phyloP scores from a whole-genome alignment of 352 stramenopile genomes.

The Blastocystis sp. region DNA sequence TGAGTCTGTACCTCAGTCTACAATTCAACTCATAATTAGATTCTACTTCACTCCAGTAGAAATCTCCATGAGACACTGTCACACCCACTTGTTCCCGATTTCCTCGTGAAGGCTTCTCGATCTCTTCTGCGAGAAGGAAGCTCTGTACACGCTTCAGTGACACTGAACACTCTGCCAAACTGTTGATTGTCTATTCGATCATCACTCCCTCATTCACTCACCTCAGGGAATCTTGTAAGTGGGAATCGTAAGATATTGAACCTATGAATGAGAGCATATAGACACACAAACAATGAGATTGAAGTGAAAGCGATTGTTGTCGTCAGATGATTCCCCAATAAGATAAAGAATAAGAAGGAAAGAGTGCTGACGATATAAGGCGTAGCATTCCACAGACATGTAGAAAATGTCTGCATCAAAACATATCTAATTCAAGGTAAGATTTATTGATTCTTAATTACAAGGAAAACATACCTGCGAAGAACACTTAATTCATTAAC shows the following conservation, averaged over 20 bases:
- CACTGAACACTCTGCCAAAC: conserved; percentile 82
- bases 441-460: conserved; percentile 53
- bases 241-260: conserved; percentile 95
- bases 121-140: conserved; percentile 72
- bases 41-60: conserved; percentile 13
- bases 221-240: conserved; percentile 90
- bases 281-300: conserved; percentile 76
- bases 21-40: neutral
- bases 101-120: neutral
- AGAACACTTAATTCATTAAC: conserved; percentile 79
- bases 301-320: conserved; percentile 87
- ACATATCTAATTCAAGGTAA: conserved; percentile 69
- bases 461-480: conserved; percentile 71
- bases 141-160: conserved; percentile 74
- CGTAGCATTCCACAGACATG: conserved; percentile 76
- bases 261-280: neutral
- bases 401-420: conserved; percentile 72
- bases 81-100: neutral
- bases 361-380: conserved; percentile 86
- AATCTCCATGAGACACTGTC: neutral
- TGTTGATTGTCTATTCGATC: conserved; percentile 79
- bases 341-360: conserved; percentile 80
- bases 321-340: conserved; percentile 82
- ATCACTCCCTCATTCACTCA: conserved; percentile 65
- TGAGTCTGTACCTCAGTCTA: neutral